Conservation (phyloP, 495 filamentous ascomycete genomes). For the Podospora tetraspora region DNA sequence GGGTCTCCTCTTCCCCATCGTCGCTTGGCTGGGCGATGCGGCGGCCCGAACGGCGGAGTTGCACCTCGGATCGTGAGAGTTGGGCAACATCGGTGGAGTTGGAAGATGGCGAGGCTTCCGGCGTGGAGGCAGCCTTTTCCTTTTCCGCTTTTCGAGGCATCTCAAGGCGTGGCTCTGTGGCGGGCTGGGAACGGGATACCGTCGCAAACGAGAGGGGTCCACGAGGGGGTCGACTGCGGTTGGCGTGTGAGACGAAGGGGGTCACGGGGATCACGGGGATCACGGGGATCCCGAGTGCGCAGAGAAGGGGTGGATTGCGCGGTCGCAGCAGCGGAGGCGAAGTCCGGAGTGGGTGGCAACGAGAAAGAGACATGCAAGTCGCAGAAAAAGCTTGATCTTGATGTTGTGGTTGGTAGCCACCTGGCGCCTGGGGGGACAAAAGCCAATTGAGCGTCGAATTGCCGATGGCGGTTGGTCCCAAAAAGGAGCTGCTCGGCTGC, state of each 20-base stretch:
- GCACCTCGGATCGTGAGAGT: constrained; percentile 19
- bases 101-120: background rate
- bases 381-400: background rate
- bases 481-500: too few relatives aligned
- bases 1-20: constrained; percentile 5
- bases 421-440: background rate
- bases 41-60: constrained; percentile 23
- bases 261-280: too few relatives aligned
- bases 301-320: background rate
- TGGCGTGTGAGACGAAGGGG: background rate
- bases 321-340: background rate
- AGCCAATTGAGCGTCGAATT: background rate
- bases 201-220: background rate
- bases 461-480: background rate
- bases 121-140: background rate
- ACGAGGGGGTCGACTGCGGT: background rate
- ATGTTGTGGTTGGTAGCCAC: background rate
- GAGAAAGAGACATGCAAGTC: background rate
- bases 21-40: constrained; percentile 8
- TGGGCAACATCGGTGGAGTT: background rate
- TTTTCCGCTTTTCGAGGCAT: constrained; percentile 12
- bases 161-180: background rate
- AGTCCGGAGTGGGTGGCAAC: background rate
- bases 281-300: too few relatives aligned
- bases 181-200: background rate